phyloP scores from a whole-genome alignment of 192 early-diverging fungal genomes.

The Podila epicladia region DNA sequence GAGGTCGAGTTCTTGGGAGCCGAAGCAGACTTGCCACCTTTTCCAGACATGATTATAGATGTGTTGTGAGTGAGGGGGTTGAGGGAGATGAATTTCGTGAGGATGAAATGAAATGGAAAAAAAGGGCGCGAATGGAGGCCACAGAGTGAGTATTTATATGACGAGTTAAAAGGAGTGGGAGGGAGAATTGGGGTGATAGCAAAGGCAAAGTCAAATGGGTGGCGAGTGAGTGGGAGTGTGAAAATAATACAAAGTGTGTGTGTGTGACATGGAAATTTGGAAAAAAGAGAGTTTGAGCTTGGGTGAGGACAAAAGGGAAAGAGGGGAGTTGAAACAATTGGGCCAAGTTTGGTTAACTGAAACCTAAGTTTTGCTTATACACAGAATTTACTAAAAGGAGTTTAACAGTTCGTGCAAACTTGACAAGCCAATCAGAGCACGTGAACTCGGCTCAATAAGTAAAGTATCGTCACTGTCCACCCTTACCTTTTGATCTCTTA shows the following conservation, averaged over 20 bases:
- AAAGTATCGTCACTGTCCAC: no score
- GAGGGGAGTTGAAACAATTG: no score
- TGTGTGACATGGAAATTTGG: no score
- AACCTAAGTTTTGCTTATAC: not conserved
- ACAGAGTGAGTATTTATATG: conserved; percentile 3
- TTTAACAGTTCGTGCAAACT: no score
- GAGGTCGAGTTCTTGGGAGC: conserved; percentile 68
- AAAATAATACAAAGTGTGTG: no score
- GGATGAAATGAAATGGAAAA: conserved; percentile 5
- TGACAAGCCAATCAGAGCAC: no score
- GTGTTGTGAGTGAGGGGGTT: conserved; percentile 3
- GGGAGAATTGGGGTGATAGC: not conserved
- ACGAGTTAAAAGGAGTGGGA: not conserved
- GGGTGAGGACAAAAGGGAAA: not conserved
- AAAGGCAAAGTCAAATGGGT: not conserved
- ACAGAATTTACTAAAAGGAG: not conserved
- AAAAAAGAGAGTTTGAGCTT: conserved; percentile 1
- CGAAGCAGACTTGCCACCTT: conserved; percentile 76
- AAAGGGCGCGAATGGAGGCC: conserved; percentile 1
- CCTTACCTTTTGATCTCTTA: no score
- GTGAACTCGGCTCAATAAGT: no score
- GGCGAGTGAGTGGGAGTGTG: no score
- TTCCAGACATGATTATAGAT: conserved; percentile 68
- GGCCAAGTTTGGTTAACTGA: not conserved
- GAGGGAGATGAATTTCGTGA: conserved; percentile 4